phyloP scores from a whole-genome alignment of 176 grass and related monocot species.

The Cymbopogon citratus region DNA sequence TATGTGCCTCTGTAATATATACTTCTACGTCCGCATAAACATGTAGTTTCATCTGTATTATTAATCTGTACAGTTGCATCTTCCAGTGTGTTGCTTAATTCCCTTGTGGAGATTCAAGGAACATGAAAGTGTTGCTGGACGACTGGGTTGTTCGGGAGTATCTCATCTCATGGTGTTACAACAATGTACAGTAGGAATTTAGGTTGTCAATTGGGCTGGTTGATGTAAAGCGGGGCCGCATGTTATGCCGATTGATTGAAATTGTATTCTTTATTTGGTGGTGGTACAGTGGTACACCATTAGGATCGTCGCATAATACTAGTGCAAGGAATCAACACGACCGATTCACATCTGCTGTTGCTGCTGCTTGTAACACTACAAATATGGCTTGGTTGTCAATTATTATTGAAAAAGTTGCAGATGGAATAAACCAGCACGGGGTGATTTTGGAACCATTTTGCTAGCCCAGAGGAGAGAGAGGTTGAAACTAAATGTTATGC shows the following conservation, averaged over 20 bases:
- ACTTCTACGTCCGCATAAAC: slow-evolving; percentile 11
- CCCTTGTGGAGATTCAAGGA: neutral
- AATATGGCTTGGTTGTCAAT: neutral
- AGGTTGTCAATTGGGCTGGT: neutral
- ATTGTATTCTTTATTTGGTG: neutral
- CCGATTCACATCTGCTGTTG: neutral
- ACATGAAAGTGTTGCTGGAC: neutral
- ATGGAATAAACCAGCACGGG: neutral
- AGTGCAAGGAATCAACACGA: neutral
- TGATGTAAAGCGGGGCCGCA: neutral
- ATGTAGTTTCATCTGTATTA: slow-evolving; percentile 17
- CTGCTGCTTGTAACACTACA: neutral
- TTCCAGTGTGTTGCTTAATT: neutral
- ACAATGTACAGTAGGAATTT: too few species aligned
- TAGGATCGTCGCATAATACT: neutral
- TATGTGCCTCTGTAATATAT: slow-evolving; percentile 44
- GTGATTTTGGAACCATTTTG: neutral
- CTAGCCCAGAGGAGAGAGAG: neutral
- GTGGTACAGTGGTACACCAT: neutral
- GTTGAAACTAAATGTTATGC: too few species aligned
- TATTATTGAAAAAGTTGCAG: neutral
- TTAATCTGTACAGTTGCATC: slow-evolving; percentile 33
- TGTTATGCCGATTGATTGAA: neutral
- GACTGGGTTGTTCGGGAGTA: neutral
- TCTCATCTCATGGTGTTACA: neutral